Percentiles rank a stretch among this genome's conserved stretches.
Evolutionary conservation across 768 basidiomycete genomes (phyloP).

Genomic region (Tephrocybe sp.): DNA sequence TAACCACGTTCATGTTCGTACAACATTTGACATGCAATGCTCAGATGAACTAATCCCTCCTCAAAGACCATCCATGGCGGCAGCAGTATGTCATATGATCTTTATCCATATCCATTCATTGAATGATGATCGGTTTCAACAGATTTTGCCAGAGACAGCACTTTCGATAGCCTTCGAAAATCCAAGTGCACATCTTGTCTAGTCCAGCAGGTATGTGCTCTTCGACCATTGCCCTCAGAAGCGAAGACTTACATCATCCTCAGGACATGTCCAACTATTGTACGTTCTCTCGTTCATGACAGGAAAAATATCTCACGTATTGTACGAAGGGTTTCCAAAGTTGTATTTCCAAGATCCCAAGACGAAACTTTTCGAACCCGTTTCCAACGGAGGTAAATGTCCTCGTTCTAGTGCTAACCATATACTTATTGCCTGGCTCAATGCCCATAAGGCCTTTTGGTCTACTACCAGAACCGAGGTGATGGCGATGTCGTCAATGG

Average conservation of each 20-base stretch:
- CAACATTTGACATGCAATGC: neutral
- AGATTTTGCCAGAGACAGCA: slow-evolving; percentile 35
- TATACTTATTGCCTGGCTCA: neutral
- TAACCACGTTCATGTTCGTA: slow-evolving; percentile 39
- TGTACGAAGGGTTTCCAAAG: slow-evolving; percentile 36
- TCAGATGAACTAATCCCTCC: neutral
- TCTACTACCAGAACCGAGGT: slow-evolving; percentile 44
- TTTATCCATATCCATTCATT: neutral
- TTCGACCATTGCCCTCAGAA: neutral
- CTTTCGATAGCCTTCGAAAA: slow-evolving; percentile 30
- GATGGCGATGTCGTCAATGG: slow-evolving; percentile 35
- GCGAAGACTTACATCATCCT: neutral
- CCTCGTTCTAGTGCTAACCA: neutral
- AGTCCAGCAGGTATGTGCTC: slow-evolving; percentile 29
- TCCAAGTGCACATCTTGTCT: slow-evolving; percentile 38
- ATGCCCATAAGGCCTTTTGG: slow-evolving; percentile 33
- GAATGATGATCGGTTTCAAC: neutral
- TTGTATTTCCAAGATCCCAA: slow-evolving; percentile 40
- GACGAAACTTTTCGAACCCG: slow-evolving; percentile 33
- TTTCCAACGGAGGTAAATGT: slow-evolving; percentile 33
- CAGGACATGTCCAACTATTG: slow-evolving; percentile 42
- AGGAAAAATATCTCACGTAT: neutral
- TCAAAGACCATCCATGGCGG: slow-evolving; percentile 37
- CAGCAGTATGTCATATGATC: slow-evolving; percentile 26
- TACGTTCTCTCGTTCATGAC: slow-evolving; percentile 11